Base-by-base conservation (phyloP, 2,329 filamentous ascomycete species). In the Simplicillium aogashimaense region DNA sequence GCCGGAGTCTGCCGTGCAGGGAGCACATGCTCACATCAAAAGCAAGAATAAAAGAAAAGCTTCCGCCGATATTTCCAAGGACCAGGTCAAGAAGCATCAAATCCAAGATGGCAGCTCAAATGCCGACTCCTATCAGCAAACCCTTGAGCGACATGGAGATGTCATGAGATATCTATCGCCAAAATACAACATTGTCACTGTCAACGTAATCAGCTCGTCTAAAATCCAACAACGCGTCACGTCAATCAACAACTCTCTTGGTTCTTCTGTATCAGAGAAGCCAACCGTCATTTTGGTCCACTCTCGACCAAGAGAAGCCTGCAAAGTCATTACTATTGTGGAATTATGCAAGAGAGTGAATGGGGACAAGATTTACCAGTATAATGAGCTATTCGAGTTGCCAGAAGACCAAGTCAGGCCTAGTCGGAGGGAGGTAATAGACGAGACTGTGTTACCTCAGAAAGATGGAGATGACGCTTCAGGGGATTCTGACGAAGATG, bases 291-390 rank as follows among this genome's bases (percentile, higher is more conserved):
- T 65, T n/a, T 54, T 78, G 31, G 56, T 78, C 14, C 65, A 75
- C 49, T 70, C 72, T 28, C 67, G 68, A 15, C 61, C 69, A 1
- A 44, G 55, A 9, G 70, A 76, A 3, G 69, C 74, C 2, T 69
- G 67, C 57, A 88, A 87, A 57, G 65, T 86, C 50, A 74, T 86
- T 49, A 81, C 74, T 4, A 71, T 86, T 35, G 69, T 70, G 35
- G 83, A 87, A 57, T 78, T 83, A 30, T 70, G 69, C 41, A 81
- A 82, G 56, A 63, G 72, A 31, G 63, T 76, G 36, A 57, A 63
- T 32, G 65, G 64, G 3, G 64, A 61, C 43, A 48, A 60, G 36
- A 77, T 70, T 67, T 74, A 61, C 43, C 75, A 76, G 54, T 78
- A 76, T 55, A 78, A 78, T 45, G 63, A 70, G 39, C 57, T 78